Evolutionary conservation across 768 basidiomycete genomes (phyloP), one percentile per base, ranked within the genome.

Genomic region (Cystofilobasidium ferigula): DNA sequence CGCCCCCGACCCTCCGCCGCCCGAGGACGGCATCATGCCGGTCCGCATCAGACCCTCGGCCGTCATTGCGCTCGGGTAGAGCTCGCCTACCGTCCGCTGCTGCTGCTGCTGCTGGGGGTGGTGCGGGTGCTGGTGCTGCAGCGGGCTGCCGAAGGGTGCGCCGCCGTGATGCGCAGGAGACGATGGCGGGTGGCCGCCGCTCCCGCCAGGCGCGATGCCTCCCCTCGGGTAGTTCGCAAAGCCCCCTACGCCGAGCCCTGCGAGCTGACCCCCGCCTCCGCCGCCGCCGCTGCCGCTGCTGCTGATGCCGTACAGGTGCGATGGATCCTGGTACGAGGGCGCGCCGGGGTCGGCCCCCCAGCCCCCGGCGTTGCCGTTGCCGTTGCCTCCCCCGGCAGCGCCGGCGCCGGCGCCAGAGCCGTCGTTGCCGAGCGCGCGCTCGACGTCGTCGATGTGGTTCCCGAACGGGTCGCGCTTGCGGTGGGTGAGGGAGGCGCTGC

Each of bases 361-460:
- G 12, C 18, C 14, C 51, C 28, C 22, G 14, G n/a, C 45, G n/a
- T n/a, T 16, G 36, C 54, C 36, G 54, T 24, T n/a, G 8, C 30
- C 54, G 54, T n/a, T 53, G 9, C 51, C 22, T 53, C 51, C n/a
- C 12, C 51, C 30, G n/a, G 30, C 9, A 9, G 51, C 9, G 24
- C 12, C 9, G 20, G 40, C 40, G 20, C 40, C 40, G 20, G 10
- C 40, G 18, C 51, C 51, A 32, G 51, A 4, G 20, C 26, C 30
- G 10, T n/a, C 32, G 8, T 24, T 32, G 24, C 67, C 67, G 22
- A 68, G 45, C n/a, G 67, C 67, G 28, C 61, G 42, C 42, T 68
- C 67, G 34, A 68, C 67, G 40, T 68, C 67, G 62, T 68, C 67
- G 22, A 62, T 63, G 4, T 68, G 67, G 22, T 67, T 67, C 9